A percentile compares a stretch with the other conserved stretches of the same genome.
Evolutionary conservation across 441 rosid species (phyloP).

Genomic region (Theobroma grandiflorum): DNA sequence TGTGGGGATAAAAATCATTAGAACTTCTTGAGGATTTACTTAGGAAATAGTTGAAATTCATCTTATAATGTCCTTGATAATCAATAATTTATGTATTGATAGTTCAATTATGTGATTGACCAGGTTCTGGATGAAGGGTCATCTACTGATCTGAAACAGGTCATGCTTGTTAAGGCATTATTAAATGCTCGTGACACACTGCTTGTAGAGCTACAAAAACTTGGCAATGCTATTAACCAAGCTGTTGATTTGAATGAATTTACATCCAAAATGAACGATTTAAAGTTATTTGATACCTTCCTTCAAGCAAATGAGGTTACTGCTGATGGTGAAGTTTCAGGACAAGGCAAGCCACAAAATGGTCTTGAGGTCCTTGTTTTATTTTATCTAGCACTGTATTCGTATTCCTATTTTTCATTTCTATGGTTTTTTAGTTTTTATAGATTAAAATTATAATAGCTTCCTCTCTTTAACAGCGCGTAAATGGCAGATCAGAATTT

Average conservation of each 20-base stretch:
- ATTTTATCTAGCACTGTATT: slow-evolving; percentile 31
- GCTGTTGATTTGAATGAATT: slow-evolving; percentile 62
- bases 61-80: neutral
- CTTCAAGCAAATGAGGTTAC: slow-evolving; percentile 41
- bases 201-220: slow-evolving; percentile 69
- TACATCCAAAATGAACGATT: slow-evolving; percentile 54
- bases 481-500: slow-evolving; percentile 43
- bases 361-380: slow-evolving; percentile 77
- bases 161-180: slow-evolving; percentile 70
- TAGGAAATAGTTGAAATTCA: neutral
- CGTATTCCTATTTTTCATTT: slow-evolving; percentile 11
- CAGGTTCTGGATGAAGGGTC: slow-evolving; percentile 58
- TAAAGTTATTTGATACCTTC: slow-evolving; percentile 46
- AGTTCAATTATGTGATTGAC: slow-evolving; percentile 37
- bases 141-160: slow-evolving; percentile 52
- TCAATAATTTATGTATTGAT: slow-evolving; percentile 28
- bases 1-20: slow-evolving; percentile 2
- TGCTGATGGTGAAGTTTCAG: slow-evolving; percentile 45
- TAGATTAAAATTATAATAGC: slow-evolving; percentile 16
- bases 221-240: slow-evolving; percentile 64
- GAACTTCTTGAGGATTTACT: neutral
- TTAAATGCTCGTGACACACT: slow-evolving; percentile 67
- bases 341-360: slow-evolving; percentile 72
- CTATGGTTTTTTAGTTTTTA: slow-evolving; percentile 19
- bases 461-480: slow-evolving; percentile 54